Base-by-base conservation (phyloP, 2,329 filamentous ascomycete species). In the Mycogone perniciosa region DNA sequence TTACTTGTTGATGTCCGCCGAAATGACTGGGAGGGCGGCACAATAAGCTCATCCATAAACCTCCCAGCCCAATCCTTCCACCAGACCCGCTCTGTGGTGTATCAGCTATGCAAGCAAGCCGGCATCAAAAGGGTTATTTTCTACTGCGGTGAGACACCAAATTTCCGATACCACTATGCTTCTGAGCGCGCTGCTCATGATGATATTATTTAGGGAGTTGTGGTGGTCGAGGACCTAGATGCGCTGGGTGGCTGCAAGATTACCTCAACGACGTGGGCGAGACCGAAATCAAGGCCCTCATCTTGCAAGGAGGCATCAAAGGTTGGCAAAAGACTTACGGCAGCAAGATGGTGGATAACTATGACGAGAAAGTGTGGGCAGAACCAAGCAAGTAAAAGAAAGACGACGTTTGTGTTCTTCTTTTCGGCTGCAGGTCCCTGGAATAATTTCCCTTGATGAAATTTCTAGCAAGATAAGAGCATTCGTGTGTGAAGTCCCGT, bases 1-100 rank as follows among this genome's bases (percentile, higher is more conserved):
- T 61, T 78, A 13, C 63, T 79, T 4, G 72, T 81, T 9, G 77
- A 81, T 58, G 71, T 80, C n/a, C 72, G 77, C 13, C 69, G 76
- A 29, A 71, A 65, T 4, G 78, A 81, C 56, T 76, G 74, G 67
- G 72, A 74, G 59, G 82, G 83, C 29, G 82, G 81, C 38, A 84
- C 80, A 0, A 77, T 86, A 49, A 66, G 67, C 7, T 75, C 73
- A 2, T 82, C 81, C 1, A 69, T 85, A 55, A 81, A 82, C 56
- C 65, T 81, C 10, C 77, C 78, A 1, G 77, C 78, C 7, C 77
- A 81, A 48, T 74, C 70, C 9, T 70, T 81, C 37, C 79, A 77
- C 48, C 73, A 74, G 46, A 75, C 74, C 4, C 68, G 77, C 5
- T 68, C 72, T 4, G 64, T 67, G 5, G 60, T 80, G 30, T 73